Evolutionary conservation across 768 basidiomycete genomes (phyloP), one percentile per base, ranked within the genome.

Genomic region (Mycena rebaudengoi): DNA sequence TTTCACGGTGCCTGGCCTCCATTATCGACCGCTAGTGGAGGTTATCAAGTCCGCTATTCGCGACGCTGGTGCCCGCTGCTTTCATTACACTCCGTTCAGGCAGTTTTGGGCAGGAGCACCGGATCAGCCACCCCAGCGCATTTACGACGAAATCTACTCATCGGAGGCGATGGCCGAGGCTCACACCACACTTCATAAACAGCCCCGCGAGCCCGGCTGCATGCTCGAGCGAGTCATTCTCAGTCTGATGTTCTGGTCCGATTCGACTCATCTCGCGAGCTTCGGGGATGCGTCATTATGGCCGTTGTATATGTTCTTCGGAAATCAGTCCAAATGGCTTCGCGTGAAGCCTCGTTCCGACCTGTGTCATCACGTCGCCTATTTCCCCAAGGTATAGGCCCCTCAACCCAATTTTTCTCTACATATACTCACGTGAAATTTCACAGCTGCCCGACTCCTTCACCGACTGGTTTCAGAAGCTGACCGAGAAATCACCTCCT

Each of bases 251-350:
- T 67, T 75, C 14, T 76, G 71, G 65, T 80, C 75, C 0, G 77
- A 80, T 52, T 70, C 76, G 1, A 80, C 74, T 1, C 77, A 76
- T 53, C 70, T 78, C 3, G 68, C 78, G 8, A 71, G 60, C 21
- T 80, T 80, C 68, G 79, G 80, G 1, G 74, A 66, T 32, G 76
- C 77, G 2, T 68, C 66, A 10, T 64, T 79, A 0, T 85, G 81
- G 83, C 82, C 82, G 2, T 28, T 80, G 0, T 85, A 84, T 50
- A 30, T 80, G 4, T 76, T 67, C 32, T 77, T 83, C 50, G 78
- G 78, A 1, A 78, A 78, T 57, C 70, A 74, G 8, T 83, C 82
- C 0, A 85, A 85, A 58, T 84, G 80, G 49, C 41, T 70, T 1
- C 69, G 76, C 0, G 64, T 64, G 0, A 71, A 72, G 10, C 81